Evolutionary conservation across 1,284 basidiomycete species (phyloP), one percentile per base, ranked within the genome.

Genomic region (Sanghuangporus weigelae): DNA sequence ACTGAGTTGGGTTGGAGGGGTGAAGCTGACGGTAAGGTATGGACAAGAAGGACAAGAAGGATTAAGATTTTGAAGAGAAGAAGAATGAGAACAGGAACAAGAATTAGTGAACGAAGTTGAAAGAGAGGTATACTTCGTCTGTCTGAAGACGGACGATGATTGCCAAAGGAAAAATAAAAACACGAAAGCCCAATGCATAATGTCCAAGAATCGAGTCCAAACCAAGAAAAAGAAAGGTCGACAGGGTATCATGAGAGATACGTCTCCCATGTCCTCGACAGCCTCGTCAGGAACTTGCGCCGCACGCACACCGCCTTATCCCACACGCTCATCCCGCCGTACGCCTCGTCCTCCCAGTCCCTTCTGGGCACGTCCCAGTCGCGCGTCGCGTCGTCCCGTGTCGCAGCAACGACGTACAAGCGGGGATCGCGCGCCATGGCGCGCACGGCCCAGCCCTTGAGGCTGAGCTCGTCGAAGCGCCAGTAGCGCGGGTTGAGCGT

Each of bases 401-500:
- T 66, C 14, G 61, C 63, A n/a, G 61, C 65, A 19, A 66, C 62
- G 44, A 66, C 61, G 55, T 66, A 63, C 21, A 66, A 50, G 16
- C 65, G 38, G 12, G 64, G 46, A 26, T 66, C 65, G 26, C 59
- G 50, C 19, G 61, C 65, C 65, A 66, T 66, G 16, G 65, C 65
- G 12, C 56, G 57, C 19, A 63, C 50, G 5, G 65, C 65, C 65
- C 65, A 66, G 11, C 57, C 61, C 54, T 66, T 66, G 38, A 66
- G 53, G 44, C 50, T 60, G 40, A 63, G 38, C 31, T 63, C 65
- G 3, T 66, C 65, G 48, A 66, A 66, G 16, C 62, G 57, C 65
- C 65, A 66, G 21, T 66, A 66, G 26, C 65, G 65, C 7, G 65
- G 65, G 49, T 66, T 66, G 35, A 66, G 62, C n/a, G 65, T 66